Base-by-base conservation (phyloP, 2,329 filamentous ascomycete genomes). In the Macrophomina phaseolina region DNA sequence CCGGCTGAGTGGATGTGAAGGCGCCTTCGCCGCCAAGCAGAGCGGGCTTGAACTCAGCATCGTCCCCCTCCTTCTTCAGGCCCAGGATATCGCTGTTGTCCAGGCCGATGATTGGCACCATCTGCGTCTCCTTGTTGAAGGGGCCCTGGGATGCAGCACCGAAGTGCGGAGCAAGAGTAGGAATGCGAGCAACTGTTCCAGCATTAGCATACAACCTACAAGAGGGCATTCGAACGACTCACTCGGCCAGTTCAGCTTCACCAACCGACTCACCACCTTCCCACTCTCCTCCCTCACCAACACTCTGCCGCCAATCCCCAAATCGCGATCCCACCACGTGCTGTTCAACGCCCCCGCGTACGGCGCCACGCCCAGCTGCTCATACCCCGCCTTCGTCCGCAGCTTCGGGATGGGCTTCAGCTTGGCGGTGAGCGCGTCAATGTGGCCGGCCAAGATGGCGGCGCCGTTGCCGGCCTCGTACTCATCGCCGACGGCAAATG, bases 311-410 rank as follows among this genome's bases (percentile, higher is more conserved):
- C 93, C 95, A 72, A 98, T 91, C 70, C 91, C 90, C 62, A 99
- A 85, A 78, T 99, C 95, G 45, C 95, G 88, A 78, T 98, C 95
- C 94, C 94, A 98, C 95, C 95, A 98, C 0, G 95, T 98, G 69
- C 85, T 84, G 76, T 94, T 95, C 69, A 98, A 81, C 1, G 84
- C 93, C 61, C 95, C 94, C 9, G 93, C 94, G 76, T 98, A 99
- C 0, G 92, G 95, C 2, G 95, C 94, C 64, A 98, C 92, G 30
- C 92, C 94, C 6, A 98, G 86, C 81, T 98, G 93, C 34, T 92
- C 79, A 75, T 93, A 99, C 64, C 95, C 94, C 38, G 91, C 90
- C 76, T 91, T 93, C 72, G 85, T 91, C n/a, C 90, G 88, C 74
- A 97, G 89, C 74, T 88, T 91, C 74, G 93, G 93, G 34, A 97